Evolutionary conservation across 768 basidiomycete genomes (phyloP), one percentile per base, ranked within the genome.

Genomic region (Russula vinacea): DNA sequence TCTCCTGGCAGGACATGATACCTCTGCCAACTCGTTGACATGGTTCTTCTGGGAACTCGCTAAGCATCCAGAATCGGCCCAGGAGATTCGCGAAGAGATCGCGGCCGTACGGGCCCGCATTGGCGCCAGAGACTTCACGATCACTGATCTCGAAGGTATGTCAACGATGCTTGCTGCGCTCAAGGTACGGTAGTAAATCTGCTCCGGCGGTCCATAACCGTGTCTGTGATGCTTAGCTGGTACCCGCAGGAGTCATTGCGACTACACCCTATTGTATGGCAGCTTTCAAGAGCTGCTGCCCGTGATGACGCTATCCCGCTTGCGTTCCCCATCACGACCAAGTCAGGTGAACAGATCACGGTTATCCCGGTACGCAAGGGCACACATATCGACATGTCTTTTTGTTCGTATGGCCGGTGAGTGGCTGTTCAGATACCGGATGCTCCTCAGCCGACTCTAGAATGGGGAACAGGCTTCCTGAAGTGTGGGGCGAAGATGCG

Each of bases 231-330:
- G 40, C 62, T 52, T 5, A 51, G 24, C 32, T 8, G 5, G 7
- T 47, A 10, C 24, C 16, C 24, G 39, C 50, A 71, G 72, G 73
- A 75, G 62, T 63, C 67, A 3, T 62, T 77, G 44, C 73, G 76
- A 7, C 64, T 74, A 13, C 74, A 77, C 56, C 74, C 75, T 0
- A 71, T 76, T 37, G 71, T 71, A 35, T 71, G 72, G 53, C 64
- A 64, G 11, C 65, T 74, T 40, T n/a, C 63, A 16, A 72, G 76
- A 40, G 51, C 37, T n/a, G 74, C 76, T 1, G 65, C 58, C 1
- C 55, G 60, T 7, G 75, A 78, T 33, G 76, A 75, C 56, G 68
- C 73, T 13, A 70, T 78, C 24, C 77, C 76, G 4, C 71, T 78
- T 17, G 62, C 73, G 2, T 47, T 67, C 9, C 76, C 76, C 5